Conservation (phyloP, 192 early-diverging fungal genomes). For the Backusella australiensis region DNA sequence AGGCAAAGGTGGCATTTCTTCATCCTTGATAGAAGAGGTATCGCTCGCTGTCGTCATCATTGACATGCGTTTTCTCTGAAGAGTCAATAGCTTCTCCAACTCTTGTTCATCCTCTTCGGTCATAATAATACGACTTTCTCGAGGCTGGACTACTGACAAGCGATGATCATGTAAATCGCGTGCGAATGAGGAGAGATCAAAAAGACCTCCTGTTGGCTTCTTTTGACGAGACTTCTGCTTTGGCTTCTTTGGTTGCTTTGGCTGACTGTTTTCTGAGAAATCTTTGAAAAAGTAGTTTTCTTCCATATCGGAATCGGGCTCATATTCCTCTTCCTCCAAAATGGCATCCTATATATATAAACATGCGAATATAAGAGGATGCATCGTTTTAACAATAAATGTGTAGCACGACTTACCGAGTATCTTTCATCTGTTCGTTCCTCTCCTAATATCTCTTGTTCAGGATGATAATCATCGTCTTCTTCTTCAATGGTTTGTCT, state of each 20-base stretch:
- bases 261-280: conserved; percentile 10
- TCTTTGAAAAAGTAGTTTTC: conserved; percentile 34
- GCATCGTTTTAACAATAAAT: background rate
- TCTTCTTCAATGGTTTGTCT: background rate
- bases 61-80: conserved; percentile 7
- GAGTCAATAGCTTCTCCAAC: conserved; percentile 12
- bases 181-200: conserved; percentile 25
- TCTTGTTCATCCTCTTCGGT: conserved; percentile 29
- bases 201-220: background rate
- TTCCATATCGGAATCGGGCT: conserved; percentile 19
- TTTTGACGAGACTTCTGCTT: background rate
- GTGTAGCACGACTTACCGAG: background rate
- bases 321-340: conserved; percentile 10
- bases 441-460: background rate
- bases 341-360: background rate
- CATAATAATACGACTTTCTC: conserved; percentile 13
- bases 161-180: conserved; percentile 27
- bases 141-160: conserved; percentile 21
- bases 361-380: background rate
- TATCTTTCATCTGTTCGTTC: background rate
- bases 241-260: too few species aligned
- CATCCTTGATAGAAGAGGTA: background rate
- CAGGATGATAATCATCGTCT: background rate
- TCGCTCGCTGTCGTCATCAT: background rate
- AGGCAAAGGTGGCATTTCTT: conserved; percentile 1